These are phyloP conservation scores for Capillidium rhysosporum DNA, from an alignment of 371 early-diverging fungal genomes.

Conservation along the genomic window DNA sequence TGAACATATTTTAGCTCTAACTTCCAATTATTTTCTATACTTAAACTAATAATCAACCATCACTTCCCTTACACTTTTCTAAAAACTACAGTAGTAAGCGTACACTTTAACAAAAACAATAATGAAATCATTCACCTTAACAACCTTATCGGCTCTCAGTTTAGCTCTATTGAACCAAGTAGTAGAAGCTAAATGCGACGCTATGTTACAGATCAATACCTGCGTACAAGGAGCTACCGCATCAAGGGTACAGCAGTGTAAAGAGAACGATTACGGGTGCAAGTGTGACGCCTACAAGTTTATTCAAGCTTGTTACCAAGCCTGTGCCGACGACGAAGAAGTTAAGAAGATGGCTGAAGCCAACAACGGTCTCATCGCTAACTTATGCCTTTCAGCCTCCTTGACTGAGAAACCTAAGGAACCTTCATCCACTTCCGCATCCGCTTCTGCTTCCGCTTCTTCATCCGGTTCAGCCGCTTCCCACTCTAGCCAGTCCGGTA, in stretches of 20 bases:
- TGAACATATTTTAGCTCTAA: too few relatives aligned
- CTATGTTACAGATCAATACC: not conserved
- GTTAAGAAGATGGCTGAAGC: not conserved
- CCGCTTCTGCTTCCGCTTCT: not conserved
- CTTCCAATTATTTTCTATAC: too few relatives aligned
- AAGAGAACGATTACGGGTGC: not conserved
- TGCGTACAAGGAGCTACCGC: not conserved
- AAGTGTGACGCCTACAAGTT: not conserved
- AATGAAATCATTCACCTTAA: too few relatives aligned
- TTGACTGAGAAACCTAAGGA: not conserved
- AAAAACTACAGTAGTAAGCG: too few relatives aligned
- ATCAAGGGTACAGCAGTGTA: not conserved
- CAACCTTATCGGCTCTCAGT: not conserved
- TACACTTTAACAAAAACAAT: too few relatives aligned
- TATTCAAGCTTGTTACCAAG: not conserved
- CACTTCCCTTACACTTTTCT: too few relatives aligned
- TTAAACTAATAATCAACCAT: too few relatives aligned
- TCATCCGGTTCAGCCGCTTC: not conserved
- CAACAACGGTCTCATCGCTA: not conserved
- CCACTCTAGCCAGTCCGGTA: not conserved
- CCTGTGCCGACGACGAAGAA: not conserved
- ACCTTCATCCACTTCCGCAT: not conserved
- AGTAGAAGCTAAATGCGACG: not conserved
- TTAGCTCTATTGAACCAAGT: not conserved
- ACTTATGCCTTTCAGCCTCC: not conserved